Percentiles rank a stretch among this genome's conserved stretches.
Conservation (phyloP, 2,329 filamentous ascomycete genomes). For the Whalleya microplaca region DNA sequence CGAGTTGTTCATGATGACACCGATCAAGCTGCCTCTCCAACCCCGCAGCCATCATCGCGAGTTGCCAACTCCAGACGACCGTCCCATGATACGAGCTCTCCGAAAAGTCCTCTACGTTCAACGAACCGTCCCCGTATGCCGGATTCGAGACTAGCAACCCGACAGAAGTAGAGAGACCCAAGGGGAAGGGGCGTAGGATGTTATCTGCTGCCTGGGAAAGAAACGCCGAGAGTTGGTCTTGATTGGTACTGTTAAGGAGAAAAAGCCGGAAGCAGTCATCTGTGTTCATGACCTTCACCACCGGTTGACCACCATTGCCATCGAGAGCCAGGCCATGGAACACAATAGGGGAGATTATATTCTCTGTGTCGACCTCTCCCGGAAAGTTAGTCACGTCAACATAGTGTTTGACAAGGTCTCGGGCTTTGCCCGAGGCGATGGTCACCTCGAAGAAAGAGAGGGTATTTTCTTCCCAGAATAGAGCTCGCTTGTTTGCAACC, state of each 20-base stretch:
- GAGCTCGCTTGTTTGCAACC: conserved; percentile 53
- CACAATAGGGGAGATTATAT: conserved; percentile 47
- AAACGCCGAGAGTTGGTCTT: conserved; percentile 59
- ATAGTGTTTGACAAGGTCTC: conserved; percentile 52
- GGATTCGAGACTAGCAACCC: conserved; percentile 66
- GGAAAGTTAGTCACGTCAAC: conserved; percentile 45
- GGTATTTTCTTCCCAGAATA: conserved; percentile 65
- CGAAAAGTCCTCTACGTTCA: conserved; percentile 56
- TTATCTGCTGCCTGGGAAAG: conserved; percentile 61
- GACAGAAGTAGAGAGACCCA: conserved; percentile 58
- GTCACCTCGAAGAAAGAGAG: conserved; percentile 59
- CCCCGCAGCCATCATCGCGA: conserved; percentile 67
- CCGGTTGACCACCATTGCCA: conserved; percentile 50
- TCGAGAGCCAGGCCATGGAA: conserved; percentile 63
- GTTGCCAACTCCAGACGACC: conserved; percentile 67
- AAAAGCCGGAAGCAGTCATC: conserved; percentile 68
- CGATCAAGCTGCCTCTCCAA: conserved; percentile 60
- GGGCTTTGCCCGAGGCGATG: conserved; percentile 49
- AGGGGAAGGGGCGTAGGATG: conserved; percentile 60
- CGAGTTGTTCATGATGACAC: conserved; percentile 47
- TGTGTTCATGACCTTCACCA: conserved; percentile 64
- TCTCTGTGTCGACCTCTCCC: conserved; percentile 47
- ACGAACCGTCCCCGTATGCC: conserved; percentile 53
- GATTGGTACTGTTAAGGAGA: conserved; percentile 62
- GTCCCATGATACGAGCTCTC: conserved; percentile 66